Conservation (phyloP, 495 filamentous ascomycete species). For the Xylaria nigripes region DNA sequence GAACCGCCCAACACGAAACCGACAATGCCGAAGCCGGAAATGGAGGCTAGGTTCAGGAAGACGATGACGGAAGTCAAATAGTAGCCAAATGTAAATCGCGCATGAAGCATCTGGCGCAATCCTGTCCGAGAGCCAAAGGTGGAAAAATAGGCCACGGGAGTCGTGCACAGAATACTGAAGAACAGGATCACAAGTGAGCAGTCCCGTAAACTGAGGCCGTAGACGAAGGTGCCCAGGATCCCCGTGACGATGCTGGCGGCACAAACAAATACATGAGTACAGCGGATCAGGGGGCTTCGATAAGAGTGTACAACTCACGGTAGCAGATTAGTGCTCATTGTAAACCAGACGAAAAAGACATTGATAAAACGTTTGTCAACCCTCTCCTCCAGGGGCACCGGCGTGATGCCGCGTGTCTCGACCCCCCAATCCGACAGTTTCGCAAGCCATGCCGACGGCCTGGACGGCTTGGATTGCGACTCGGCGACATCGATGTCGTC, state of each 20-base stretch:
- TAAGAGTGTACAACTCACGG: conserved; percentile 25
- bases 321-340: conserved; percentile 29
- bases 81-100: conserved; percentile 44
- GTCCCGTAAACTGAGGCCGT: conserved; percentile 43
- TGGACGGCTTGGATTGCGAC: not conserved
- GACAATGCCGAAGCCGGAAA: conserved; percentile 32
- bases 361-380: conserved; percentile 39
- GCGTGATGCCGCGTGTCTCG: conserved; percentile 42
- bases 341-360: conserved; percentile 36
- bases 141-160: conserved; percentile 44
- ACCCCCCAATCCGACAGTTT: conserved; percentile 14
- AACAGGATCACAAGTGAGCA: conserved; percentile 45
- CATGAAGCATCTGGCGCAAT: conserved; percentile 43
- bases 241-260: conserved; percentile 40
- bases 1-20: conserved; percentile 29
- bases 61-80: conserved; percentile 25
- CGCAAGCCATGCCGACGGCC: not conserved
- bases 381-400: conserved; percentile 40
- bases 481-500: not conserved
- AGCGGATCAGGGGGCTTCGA: not conserved
- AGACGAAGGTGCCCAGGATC: conserved; percentile 41
- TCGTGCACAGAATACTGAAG: conserved; percentile 39
- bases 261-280: not conserved
- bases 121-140: conserved; percentile 42
- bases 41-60: conserved; percentile 34